phyloP scores from a whole-genome alignment of 345 rosid species.

The Eucalyptus globulus region DNA sequence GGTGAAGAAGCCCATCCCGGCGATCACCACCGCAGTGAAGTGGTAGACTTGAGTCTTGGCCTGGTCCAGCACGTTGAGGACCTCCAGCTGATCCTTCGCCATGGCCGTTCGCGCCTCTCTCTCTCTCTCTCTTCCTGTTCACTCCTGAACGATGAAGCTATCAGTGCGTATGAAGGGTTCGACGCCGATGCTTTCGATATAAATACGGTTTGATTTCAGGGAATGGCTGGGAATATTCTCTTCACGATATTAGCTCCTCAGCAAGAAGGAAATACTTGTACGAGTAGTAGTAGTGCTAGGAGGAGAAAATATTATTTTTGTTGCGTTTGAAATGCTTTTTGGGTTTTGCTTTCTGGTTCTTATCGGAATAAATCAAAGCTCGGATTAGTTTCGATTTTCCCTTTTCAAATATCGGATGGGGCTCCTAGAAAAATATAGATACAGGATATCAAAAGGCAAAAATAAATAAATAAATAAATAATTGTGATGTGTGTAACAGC shows the following conservation, averaged over 20 bases:
- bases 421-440: background rate
- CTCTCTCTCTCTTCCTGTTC: background rate
- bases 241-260: background rate
- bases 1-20: slow-evolving; percentile 6
- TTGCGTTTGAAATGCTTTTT: background rate
- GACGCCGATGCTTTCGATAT: background rate
- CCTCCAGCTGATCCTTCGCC: background rate
- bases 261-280: background rate
- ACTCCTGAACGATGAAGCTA: background rate
- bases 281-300: fast-evolving
- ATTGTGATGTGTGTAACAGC: background rate
- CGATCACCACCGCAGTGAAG: background rate
- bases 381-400: background rate
- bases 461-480: background rate
- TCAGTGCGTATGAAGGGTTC: background rate
- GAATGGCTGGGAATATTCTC: background rate
- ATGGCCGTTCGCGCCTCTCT: background rate
- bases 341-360: background rate
- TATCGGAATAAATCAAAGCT: background rate
- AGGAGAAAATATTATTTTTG: background rate
- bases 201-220: background rate
- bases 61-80: background rate
- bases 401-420: background rate
- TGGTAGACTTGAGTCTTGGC: background rate
- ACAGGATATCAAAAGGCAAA: background rate